Percentiles rank a stretch among this genome's conserved stretches.
Conservation (phyloP, 2,329 filamentous ascomycete genomes). For the Macrophomina pseudophaseolina region DNA sequence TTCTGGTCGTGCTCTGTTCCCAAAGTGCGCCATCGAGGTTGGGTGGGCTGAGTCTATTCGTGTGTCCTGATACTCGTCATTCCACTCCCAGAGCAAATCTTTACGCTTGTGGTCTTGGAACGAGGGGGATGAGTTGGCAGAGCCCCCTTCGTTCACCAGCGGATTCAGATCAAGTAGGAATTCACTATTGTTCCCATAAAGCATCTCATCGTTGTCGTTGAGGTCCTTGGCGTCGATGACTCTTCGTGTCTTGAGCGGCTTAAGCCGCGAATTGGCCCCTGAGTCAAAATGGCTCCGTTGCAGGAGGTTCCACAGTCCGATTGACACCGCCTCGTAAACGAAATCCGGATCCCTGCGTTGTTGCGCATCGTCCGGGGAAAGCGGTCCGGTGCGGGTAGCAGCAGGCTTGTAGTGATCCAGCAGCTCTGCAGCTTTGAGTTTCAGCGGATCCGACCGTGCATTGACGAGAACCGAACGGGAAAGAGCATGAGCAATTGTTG, state of each 20-base stretch:
- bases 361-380: slow-evolving; percentile 9
- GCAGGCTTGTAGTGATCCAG: neutral
- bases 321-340: slow-evolving; percentile 14
- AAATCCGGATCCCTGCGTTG: neutral
- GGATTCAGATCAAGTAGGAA: neutral
- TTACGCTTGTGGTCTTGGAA: neutral
- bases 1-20: too few species aligned
- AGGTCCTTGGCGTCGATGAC: neutral
- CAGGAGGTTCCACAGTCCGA: slow-evolving; percentile 25
- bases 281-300: slow-evolving; percentile 25
- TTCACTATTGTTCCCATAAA: neutral
- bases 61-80: neutral
- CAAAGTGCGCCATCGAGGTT: neutral
- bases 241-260: slow-evolving; percentile 4
- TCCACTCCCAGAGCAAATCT: slow-evolving; percentile 25
- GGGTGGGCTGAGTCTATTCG: neutral
- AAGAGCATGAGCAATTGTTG: slow-evolving; percentile 30
- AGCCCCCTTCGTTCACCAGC: neutral
- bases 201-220: neutral
- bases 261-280: slow-evolving; percentile 19
- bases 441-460: slow-evolving; percentile 28
- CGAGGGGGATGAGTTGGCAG: neutral
- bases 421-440: slow-evolving; percentile 26
- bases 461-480: slow-evolving; percentile 28
- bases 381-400: slow-evolving; percentile 7